Percentiles rank a stretch among this genome's conserved stretches.
Evolutionary conservation across 306 rosid genomes (phyloP).

Genomic region (Begonia masoniana): DNA sequence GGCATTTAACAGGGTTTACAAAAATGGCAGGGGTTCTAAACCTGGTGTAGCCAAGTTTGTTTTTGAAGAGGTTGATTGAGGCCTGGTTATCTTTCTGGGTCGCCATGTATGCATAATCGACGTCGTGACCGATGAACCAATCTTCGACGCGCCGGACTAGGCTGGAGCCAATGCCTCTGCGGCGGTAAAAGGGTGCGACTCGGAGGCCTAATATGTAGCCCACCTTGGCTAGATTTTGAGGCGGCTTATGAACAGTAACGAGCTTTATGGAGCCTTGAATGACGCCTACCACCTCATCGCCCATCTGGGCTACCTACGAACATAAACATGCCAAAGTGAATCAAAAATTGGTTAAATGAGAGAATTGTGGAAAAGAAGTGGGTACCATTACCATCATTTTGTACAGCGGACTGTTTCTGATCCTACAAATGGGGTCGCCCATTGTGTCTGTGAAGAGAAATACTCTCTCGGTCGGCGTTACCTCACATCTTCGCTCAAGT

Average conservation of each 20-base stretch:
- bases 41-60: conserved; percentile 40
- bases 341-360: not conserved
- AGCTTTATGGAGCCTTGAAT: conserved; percentile 78
- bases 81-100: conserved; percentile 72
- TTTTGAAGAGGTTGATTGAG: conserved; percentile 51
- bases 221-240: conserved; percentile 41
- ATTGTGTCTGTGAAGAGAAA: conserved; percentile 78
- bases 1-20: conserved; percentile 57
- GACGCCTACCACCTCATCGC: conserved; percentile 59
- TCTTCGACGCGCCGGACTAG: conserved; percentile 50
- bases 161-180: conserved; percentile 59
- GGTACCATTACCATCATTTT: conserved; percentile 62
- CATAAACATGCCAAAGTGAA: not conserved
- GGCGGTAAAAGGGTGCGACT: conserved; percentile 44
- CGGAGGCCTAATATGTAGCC: conserved; percentile 80
- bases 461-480: conserved; percentile 58
- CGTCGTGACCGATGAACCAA: conserved; percentile 65
- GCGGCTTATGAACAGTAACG: conserved; percentile 42
- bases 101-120: conserved; percentile 73
- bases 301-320: conserved; percentile 66
- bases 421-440: conserved; percentile 99
- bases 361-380: not conserved
- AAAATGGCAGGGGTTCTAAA: conserved; percentile 65
- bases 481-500: conserved; percentile 72
- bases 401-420: conserved; percentile 73